These are phyloP conservation scores for Phytopythium kandeliae DNA, from an alignment of 352 stramenopile species.

Conservation along the genomic window DNA sequence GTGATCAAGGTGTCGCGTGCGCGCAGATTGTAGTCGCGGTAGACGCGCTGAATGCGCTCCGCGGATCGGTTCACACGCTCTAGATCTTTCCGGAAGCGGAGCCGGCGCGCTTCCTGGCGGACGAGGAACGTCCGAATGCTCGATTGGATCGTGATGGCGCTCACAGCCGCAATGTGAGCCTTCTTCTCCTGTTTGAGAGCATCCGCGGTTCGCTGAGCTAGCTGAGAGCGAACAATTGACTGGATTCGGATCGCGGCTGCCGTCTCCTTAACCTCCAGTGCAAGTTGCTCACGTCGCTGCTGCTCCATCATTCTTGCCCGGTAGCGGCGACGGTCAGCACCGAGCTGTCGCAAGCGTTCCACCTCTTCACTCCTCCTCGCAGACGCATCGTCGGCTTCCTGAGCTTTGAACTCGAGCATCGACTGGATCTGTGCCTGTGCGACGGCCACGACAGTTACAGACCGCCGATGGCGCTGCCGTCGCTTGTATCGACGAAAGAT, in stretches of 20 bases:
- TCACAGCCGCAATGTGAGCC: conserved; percentile 45
- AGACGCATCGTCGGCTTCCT: conserved; percentile 12
- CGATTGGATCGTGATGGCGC: conserved; percentile 65
- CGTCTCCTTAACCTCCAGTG: conserved; percentile 33
- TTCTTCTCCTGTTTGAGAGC: conserved; percentile 36
- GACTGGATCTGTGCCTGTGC: conserved; percentile 43
- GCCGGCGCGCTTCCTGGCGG: conserved; percentile 30
- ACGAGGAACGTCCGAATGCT: conserved; percentile 53
- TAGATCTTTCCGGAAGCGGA: conserved; percentile 42
- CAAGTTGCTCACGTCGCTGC: conserved; percentile 42
- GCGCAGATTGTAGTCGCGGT: conserved; percentile 56
- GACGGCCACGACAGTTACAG: conserved; percentile 54
- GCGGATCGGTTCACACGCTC: conserved; percentile 58
- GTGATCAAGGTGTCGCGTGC: background rate
- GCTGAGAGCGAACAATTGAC: conserved; percentile 34
- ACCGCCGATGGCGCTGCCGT: conserved; percentile 30
- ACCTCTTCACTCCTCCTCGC: conserved; percentile 11
- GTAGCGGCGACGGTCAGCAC: conserved; percentile 47
- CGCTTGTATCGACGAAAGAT: conserved; percentile 41
- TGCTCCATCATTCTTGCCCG: conserved; percentile 45
- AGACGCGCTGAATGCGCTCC: conserved; percentile 62
- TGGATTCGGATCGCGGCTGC: conserved; percentile 44
- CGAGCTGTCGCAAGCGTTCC: conserved; percentile 41
- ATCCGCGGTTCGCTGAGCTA: conserved; percentile 22
- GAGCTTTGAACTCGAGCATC: conserved; percentile 32